Conservation (phyloP, 2,329 filamentous ascomycete species). For the Calonectria henricotiae region DNA sequence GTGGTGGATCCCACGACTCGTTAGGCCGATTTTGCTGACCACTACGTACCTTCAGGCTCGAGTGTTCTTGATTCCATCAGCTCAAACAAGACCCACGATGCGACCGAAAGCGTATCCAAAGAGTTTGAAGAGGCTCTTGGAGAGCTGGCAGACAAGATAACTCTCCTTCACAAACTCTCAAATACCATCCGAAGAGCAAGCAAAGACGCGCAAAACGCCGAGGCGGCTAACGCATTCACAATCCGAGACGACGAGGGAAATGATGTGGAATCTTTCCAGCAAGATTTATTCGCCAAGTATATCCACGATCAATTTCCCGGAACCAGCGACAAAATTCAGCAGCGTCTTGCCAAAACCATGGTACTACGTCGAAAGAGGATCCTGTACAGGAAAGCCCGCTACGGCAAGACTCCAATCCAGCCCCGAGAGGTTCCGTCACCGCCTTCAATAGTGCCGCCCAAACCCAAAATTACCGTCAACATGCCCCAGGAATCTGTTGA, state of each 20-base stretch:
- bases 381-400: constrained; percentile 33
- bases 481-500: neutral
- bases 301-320: constrained; percentile 37
- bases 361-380: constrained; percentile 37
- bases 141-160: constrained; percentile 20
- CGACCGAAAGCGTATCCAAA: neutral
- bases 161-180: constrained; percentile 29
- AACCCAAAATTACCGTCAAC: neutral
- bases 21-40: neutral
- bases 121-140: neutral
- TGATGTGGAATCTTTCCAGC: constrained; percentile 28
- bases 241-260: constrained; percentile 40
- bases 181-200: constrained; percentile 40
- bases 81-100: neutral
- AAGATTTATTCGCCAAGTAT: constrained; percentile 30
- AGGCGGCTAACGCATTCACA: constrained; percentile 19
- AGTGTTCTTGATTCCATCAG: neutral
- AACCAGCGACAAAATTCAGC: constrained; percentile 21
- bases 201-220: constrained; percentile 32
- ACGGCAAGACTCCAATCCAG: constrained; percentile 26
- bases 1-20: neutral
- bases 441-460: neutral
- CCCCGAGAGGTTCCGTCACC: neutral
- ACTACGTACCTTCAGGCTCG: neutral
- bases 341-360: constrained; percentile 38